These are phyloP conservation scores for Volvariella volvacea DNA, from an alignment of 1,284 basidiomycete species.

Conservation along the genomic window DNA sequence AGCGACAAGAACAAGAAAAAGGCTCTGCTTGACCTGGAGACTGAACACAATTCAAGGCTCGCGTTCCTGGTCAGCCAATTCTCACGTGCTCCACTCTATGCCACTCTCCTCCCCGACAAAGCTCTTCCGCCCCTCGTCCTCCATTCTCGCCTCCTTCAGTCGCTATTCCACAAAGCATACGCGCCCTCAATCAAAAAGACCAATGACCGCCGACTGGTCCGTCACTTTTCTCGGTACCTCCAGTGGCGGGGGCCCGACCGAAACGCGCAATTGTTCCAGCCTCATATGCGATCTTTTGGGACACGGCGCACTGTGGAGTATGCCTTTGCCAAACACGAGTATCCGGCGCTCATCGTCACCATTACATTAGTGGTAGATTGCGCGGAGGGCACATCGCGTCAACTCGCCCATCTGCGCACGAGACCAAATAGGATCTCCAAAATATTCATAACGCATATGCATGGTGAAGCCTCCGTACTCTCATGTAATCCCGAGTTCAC, in stretches of 20 bases:
- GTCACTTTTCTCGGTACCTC: conserved; percentile 71
- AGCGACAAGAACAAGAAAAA: conserved; percentile 6
- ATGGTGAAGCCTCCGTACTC: conserved; percentile 41
- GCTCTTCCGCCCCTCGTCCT: no score
- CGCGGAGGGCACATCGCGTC: conserved; percentile 74
- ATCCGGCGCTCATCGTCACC: conserved; percentile 9
- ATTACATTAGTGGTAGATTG: conserved; percentile 71
- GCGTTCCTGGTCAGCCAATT: not conserved
- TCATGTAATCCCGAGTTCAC: not conserved
- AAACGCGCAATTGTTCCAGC: conserved; percentile 65
- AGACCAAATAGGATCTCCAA: conserved; percentile 55
- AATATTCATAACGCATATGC: conserved; percentile 89
- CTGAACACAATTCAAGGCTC: conserved; percentile 2
- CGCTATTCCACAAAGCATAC: not conserved
- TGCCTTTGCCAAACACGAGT: conserved; percentile 12
- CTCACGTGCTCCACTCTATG: conserved; percentile 6
- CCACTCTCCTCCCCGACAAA: not conserved
- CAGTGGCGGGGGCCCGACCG: conserved; percentile 65
- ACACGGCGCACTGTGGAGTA: conserved; percentile 62
- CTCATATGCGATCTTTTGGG: conserved; percentile 52
- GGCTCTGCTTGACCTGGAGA: not conserved
- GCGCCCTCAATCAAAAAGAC: not conserved
- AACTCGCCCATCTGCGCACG: conserved; percentile 41
- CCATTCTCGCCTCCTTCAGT: not conserved
- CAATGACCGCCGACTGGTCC: conserved; percentile 20